Evolutionary conservation across 805 yeast species (phyloP).

Genomic region (Candida anglica): DNA sequence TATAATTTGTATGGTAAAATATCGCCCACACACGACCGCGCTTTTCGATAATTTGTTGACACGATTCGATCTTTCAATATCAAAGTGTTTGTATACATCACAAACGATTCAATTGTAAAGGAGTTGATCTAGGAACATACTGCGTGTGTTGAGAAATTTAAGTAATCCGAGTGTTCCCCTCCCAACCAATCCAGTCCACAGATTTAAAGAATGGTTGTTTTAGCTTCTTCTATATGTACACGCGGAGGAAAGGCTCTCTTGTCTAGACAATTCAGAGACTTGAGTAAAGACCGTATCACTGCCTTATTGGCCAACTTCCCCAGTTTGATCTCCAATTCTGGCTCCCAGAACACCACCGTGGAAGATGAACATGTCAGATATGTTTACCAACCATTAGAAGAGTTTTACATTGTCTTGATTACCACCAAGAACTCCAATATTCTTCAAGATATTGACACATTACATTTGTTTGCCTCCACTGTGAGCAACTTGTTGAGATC

Average conservation of each 20-base stretch:
- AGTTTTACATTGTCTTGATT: constrained; percentile 82
- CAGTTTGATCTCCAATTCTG: constrained; percentile 61
- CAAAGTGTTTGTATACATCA: no score
- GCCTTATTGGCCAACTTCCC: constrained; percentile 86
- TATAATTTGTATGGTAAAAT: no score
- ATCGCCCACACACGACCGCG: no score
- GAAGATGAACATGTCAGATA: constrained; percentile 91
- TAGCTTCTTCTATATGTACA: constrained; percentile 93
- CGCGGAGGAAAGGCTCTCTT: constrained; percentile 89
- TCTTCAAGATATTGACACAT: constrained; percentile 89
- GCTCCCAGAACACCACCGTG: constrained; percentile 85
- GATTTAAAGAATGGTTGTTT: constrained; percentile 59
- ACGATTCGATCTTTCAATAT: no score
- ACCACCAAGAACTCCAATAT: constrained; percentile 91
- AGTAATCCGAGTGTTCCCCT: no score
- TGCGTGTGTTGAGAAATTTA: no score
- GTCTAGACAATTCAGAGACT: constrained; percentile 86
- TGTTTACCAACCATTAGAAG: constrained; percentile 95
- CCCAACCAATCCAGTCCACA: not conserved
- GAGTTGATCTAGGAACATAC: no score
- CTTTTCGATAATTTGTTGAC: no score
- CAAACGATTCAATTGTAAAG: no score
- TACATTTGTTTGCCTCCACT: constrained; percentile 79
- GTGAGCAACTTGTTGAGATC: constrained; percentile 68
- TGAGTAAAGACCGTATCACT: constrained; percentile 80